Evolutionary conservation across 768 basidiomycete species (phyloP).

Genomic region (Mycena albidolilacea): DNA sequence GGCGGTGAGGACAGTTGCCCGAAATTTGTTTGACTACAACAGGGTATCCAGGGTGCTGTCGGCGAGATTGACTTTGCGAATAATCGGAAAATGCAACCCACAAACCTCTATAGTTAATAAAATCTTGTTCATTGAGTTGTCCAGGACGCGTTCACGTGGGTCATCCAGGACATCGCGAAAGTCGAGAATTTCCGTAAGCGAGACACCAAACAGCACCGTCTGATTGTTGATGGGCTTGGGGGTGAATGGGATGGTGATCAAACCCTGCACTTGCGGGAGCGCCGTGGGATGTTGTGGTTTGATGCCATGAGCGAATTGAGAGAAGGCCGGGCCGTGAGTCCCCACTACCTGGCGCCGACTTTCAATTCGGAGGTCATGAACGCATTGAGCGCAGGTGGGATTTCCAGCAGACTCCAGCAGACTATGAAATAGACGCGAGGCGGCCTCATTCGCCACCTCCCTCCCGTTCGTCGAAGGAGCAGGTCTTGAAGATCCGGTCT

Average conservation of each 20-base stretch:
- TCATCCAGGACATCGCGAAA: constrained; percentile 37
- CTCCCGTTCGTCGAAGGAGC: background rate
- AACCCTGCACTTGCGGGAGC: constrained; percentile 16
- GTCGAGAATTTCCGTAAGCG: constrained; percentile 37
- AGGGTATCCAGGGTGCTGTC: constrained; percentile 37
- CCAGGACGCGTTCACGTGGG: constrained; percentile 33
- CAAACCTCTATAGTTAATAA: constrained; percentile 36
- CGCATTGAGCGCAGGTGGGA: constrained; percentile 29
- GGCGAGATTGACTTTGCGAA: background rate
- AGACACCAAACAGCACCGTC: constrained; percentile 26
- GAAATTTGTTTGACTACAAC: constrained; percentile 24
- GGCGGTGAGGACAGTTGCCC: constrained; percentile 39
- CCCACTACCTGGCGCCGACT: constrained; percentile 32
- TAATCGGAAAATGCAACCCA: background rate
- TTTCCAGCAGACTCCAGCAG: constrained; percentile 19
- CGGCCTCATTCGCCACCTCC: constrained; percentile 14
- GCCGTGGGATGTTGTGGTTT: constrained; percentile 32
- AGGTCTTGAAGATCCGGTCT: constrained; percentile 12
- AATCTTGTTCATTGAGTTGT: constrained; percentile 26
- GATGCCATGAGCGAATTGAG: constrained; percentile 31
- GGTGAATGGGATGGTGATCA: constrained; percentile 39
- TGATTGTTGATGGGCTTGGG: constrained; percentile 30
- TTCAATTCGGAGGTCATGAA: constrained; percentile 34
- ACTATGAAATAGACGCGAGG: constrained; percentile 25
- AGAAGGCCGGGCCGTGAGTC: constrained; percentile 28